Evolutionary conservation across 306 rosid genomes (phyloP).

Genomic region (Pyrus bretschneideri): DNA sequence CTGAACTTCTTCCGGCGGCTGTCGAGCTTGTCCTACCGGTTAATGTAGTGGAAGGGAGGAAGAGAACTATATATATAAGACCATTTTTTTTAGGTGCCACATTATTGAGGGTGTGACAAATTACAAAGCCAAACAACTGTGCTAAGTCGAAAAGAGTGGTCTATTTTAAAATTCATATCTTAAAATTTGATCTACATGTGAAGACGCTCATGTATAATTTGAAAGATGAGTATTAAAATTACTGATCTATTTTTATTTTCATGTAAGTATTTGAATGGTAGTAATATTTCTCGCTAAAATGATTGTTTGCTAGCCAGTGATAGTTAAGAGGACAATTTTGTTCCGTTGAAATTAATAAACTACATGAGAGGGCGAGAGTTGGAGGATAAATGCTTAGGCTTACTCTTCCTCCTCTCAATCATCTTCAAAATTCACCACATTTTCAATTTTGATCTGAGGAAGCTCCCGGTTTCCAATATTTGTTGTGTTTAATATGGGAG

Average conservation of each 20-base stretch:
- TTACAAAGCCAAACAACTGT: constrained; percentile 12
- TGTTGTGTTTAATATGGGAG: constrained; percentile 5
- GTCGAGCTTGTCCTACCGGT: constrained; percentile 80
- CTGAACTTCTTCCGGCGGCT: constrained; percentile 54
- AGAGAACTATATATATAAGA: neutral
- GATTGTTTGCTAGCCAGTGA: neutral
- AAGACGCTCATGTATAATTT: too few relatives aligned
- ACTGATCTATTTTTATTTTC: neutral
- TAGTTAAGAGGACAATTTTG: neutral
- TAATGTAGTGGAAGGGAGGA: constrained; percentile 34
- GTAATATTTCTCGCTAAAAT: too few relatives aligned
- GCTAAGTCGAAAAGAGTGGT: constrained; percentile 42
- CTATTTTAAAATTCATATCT: neutral
- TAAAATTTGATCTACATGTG: neutral
- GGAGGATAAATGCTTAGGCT: neutral
- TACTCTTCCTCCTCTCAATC: neutral
- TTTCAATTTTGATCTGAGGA: neutral
- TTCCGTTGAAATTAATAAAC: neutral
- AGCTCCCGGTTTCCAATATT: neutral
- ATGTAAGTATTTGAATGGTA: neutral
- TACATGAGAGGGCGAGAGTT: neutral
- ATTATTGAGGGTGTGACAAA: constrained; percentile 9
- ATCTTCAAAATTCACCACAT: neutral
- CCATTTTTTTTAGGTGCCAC: constrained; percentile 26
- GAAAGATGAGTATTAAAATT: too few relatives aligned